A percentile compares a stretch with the other conserved stretches of the same genome.
Conservation (phyloP, 2,329 filamentous ascomycete species). For the Colletotrichum sp. region DNA sequence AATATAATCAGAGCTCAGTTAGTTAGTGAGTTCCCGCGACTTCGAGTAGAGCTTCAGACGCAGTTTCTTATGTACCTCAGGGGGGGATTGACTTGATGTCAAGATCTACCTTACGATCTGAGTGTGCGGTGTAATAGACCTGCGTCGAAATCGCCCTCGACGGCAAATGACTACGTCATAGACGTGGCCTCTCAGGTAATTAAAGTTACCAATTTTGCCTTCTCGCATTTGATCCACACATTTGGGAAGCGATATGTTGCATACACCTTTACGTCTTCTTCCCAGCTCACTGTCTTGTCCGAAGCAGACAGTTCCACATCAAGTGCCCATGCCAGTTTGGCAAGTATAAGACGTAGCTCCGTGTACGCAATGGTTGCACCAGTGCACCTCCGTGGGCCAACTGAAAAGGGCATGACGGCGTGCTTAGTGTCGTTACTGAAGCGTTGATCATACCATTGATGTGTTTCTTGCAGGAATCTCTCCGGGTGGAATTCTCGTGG, state of each 20-base stretch:
- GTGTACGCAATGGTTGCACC: not conserved
- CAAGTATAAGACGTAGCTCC: not conserved
- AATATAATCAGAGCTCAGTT: too few relatives aligned
- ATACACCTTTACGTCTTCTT: not conserved
- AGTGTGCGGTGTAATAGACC: too few relatives aligned
- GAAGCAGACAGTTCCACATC: not conserved
- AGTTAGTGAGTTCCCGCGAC: too few relatives aligned
- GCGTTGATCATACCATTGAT: not conserved
- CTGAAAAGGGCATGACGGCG: not conserved
- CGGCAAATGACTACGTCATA: too few relatives aligned
- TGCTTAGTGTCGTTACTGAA: not conserved
- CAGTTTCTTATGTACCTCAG: too few relatives aligned
- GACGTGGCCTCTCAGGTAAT: too few relatives aligned
- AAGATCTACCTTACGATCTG: too few relatives aligned
- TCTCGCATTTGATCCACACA: not conserved
- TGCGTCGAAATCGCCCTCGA: too few relatives aligned
- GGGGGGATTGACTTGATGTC: too few relatives aligned
- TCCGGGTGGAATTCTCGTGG: not conserved
- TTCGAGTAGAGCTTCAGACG: too few relatives aligned
- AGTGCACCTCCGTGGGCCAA: not conserved
- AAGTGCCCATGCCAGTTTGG: not conserved
- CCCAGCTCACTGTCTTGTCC: not conserved
- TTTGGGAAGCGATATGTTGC: not conserved
- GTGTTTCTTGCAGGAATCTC: not conserved
- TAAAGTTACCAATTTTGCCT: not conserved